phyloP scores from a whole-genome alignment of 352 stramenopile species.

The Phytophthora tentaculata region DNA sequence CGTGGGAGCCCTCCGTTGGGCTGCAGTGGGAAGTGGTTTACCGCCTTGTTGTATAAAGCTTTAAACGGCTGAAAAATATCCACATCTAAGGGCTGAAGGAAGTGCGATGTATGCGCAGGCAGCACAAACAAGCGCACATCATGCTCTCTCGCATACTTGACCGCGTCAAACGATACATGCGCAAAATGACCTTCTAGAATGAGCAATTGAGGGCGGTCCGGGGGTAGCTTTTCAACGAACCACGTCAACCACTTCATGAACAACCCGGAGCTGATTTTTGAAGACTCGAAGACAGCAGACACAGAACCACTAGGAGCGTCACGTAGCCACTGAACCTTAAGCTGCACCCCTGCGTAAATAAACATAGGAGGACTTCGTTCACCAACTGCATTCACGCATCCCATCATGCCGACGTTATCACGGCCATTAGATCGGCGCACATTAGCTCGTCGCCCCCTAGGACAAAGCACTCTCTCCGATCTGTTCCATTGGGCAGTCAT shows the following conservation, averaged over 20 bases:
- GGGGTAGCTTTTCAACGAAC: not conserved
- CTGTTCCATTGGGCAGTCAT: not conserved
- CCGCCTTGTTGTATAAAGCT: conserved; percentile 1
- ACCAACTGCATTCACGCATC: conserved; percentile 9
- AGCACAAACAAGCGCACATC: conserved; percentile 6
- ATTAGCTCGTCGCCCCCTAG: conserved; percentile 2
- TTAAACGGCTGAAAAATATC: conserved; percentile 9
- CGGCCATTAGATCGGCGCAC: not conserved
- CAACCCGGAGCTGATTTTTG: conserved; percentile 1
- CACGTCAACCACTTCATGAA: conserved; percentile 6
- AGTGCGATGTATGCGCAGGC: conserved; percentile 7
- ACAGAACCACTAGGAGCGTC: not conserved
- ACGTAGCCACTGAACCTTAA: not conserved
- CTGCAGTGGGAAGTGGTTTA: not conserved
- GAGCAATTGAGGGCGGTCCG: not conserved
- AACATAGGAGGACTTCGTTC: conserved; percentile 2
- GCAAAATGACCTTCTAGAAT: conserved; percentile 8
- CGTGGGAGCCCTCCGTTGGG: not conserved
- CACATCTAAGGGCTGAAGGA: conserved; percentile 4
- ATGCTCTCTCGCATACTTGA: not conserved
- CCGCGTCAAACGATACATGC: not conserved
- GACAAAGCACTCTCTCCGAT: conserved; percentile 5
- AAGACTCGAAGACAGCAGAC: not conserved
- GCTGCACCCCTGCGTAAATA: conserved; percentile 2
- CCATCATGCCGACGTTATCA: conserved; percentile 15